Percentiles rank a stretch among this genome's conserved stretches.
Evolutionary conservation across 176 grass and related monocot species (phyloP).

Genomic region (Stipa capillata): DNA sequence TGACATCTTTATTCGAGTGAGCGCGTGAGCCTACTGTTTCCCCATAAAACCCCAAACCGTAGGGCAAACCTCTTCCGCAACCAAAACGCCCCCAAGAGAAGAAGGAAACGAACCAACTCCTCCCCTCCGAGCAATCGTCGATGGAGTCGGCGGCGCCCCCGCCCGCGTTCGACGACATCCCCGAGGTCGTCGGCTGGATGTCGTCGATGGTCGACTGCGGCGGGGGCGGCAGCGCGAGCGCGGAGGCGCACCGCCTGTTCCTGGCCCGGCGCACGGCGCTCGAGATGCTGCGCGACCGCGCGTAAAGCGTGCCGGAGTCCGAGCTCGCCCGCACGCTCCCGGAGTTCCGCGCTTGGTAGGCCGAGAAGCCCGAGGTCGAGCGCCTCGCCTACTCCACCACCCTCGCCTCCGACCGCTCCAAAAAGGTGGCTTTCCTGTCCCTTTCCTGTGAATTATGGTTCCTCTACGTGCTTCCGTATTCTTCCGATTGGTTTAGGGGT

Average conservation of each 20-base stretch:
- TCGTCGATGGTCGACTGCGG: slow-evolving; percentile 48
- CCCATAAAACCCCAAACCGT: too few relatives aligned
- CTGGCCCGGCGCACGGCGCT: slow-evolving; percentile 73
- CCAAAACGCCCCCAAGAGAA: too few relatives aligned
- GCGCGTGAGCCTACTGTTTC: too few relatives aligned
- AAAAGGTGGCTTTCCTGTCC: slow-evolving; percentile 27
- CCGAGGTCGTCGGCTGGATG: slow-evolving; percentile 30
- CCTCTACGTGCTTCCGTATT: neutral
- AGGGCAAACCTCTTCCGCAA: too few relatives aligned
- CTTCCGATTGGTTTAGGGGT: too few relatives aligned
- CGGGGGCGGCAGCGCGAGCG: too few relatives aligned
- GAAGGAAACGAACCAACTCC: too few relatives aligned
- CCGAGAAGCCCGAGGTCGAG: slow-evolving; percentile 29
- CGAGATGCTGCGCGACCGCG: slow-evolving; percentile 91
- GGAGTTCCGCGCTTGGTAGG: slow-evolving; percentile 75
- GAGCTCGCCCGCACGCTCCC: slow-evolving; percentile 55
- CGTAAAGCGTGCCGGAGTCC: slow-evolving; percentile 37
- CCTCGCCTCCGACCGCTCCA: slow-evolving; percentile 40
- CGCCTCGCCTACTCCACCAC: slow-evolving; percentile 50
- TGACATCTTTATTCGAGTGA: too few relatives aligned
- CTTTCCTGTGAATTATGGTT: too few relatives aligned
- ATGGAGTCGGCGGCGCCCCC: too few relatives aligned
- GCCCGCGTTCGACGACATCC: too few relatives aligned
- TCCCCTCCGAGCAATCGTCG: too few relatives aligned
- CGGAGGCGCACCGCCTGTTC: slow-evolving; percentile 79